A percentile compares a stretch with the other conserved stretches of the same genome.
Evolutionary conservation across 345 rosid genomes (phyloP).

Genomic region (Alliaria petiolata): DNA sequence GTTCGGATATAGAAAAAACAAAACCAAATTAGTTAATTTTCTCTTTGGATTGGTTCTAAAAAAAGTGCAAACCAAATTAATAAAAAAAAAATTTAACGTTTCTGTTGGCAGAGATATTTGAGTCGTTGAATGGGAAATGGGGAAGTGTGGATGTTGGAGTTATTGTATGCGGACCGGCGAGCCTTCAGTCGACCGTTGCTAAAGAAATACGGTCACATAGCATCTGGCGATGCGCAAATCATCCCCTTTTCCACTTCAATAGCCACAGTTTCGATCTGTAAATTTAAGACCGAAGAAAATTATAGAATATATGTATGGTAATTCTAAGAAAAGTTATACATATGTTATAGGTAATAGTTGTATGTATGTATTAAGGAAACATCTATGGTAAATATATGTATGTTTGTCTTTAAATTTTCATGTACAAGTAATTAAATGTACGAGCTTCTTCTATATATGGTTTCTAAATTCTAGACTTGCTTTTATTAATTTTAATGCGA

Average conservation of each 20-base stretch:
- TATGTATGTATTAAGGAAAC: neutral
- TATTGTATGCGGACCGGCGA: constrained; percentile 74
- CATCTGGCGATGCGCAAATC: constrained; percentile 34
- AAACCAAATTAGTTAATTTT: no score
- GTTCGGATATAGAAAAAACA: no score
- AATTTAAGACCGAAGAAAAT: neutral
- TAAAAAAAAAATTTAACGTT: no score
- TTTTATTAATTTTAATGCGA: no score
- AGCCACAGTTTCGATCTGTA: constrained; percentile 85
- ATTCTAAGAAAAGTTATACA: neutral
- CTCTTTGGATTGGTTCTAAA: no score
- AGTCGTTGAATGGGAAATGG: constrained; percentile 45
- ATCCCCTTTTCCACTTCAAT: constrained; percentile 67
- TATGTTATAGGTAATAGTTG: neutral
- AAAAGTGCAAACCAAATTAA: neutral
- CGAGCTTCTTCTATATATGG: no score
- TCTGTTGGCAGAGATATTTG: constrained; percentile 59
- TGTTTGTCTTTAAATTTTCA: constrained; percentile 1
- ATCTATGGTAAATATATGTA: neutral
- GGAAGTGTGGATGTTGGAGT: constrained; percentile 81
- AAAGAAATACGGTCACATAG: constrained; percentile 66
- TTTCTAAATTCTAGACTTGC: no score
- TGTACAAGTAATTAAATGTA: neutral
- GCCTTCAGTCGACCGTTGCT: constrained; percentile 73
- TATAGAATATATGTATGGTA: neutral